These are phyloP conservation scores for Corchorus capsularis DNA, from an alignment of 345 rosid genomes.

Conservation along the genomic window DNA sequence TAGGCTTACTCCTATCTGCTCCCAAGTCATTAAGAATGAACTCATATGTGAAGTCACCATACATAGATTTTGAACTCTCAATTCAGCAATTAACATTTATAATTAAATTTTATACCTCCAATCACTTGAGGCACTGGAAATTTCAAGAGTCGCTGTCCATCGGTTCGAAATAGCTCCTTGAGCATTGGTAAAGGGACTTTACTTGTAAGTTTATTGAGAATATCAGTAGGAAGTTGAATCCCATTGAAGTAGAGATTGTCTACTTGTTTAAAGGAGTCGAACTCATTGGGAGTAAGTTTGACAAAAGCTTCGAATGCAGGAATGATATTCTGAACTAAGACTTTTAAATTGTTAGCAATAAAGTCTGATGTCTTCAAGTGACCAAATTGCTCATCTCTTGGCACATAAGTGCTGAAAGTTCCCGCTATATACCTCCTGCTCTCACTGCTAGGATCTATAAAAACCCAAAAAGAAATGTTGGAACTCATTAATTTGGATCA, in stretches of 20 bases:
- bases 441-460: neutral
- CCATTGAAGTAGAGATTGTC: slow-evolving; percentile 59
- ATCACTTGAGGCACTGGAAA: slow-evolving; percentile 5
- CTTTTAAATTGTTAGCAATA: slow-evolving; percentile 54
- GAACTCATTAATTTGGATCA: neutral
- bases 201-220: slow-evolving; percentile 31
- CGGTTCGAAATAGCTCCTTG: slow-evolving; percentile 48
- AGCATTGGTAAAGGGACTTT: slow-evolving; percentile 51
- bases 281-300: slow-evolving; percentile 48
- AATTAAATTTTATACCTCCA: neutral
- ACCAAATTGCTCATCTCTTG: slow-evolving; percentile 80
- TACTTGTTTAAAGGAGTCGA: slow-evolving; percentile 56
- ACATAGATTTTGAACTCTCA: neutral
- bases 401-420: slow-evolving; percentile 63
- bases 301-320: slow-evolving; percentile 57
- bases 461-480: neutral
- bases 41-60: neutral
- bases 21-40: neutral
- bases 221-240: slow-evolving; percentile 44
- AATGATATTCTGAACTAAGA: slow-evolving; percentile 49
- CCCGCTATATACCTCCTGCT: slow-evolving; percentile 38
- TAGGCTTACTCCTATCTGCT: neutral
- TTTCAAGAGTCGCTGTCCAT: slow-evolving; percentile 3
- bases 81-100: neutral
- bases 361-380: slow-evolving; percentile 44